Evolutionary conservation across 306 rosid species (phyloP).

Genomic region (Prunus armeniaca): DNA sequence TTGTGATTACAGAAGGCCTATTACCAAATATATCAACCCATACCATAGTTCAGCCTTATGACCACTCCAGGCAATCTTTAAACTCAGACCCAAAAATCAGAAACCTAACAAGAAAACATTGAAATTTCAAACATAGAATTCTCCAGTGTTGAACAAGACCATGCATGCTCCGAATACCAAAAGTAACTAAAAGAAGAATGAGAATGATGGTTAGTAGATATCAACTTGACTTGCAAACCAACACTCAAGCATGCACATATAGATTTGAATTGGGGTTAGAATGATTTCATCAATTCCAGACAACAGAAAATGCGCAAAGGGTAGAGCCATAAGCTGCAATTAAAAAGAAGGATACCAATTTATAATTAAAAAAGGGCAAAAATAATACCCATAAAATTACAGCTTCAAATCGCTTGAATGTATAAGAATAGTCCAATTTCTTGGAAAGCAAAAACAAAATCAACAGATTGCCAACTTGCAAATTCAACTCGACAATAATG

Average conservation of each 20-base stretch:
- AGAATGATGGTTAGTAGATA: not conserved
- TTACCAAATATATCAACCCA: constrained; percentile 4
- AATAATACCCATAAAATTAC: not conserved
- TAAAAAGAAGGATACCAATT: not conserved
- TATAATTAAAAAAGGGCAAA: not conserved
- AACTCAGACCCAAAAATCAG: constrained; percentile 2
- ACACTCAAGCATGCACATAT: not conserved
- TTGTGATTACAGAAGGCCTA: constrained; percentile 24
- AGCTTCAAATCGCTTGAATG: not conserved
- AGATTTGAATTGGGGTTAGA: not conserved
- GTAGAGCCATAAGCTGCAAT: not conserved
- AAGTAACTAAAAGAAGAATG: not conserved
- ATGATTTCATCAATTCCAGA: not conserved
- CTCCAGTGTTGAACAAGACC: not conserved
- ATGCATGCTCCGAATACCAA: not conserved
- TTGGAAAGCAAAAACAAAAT: not conserved
- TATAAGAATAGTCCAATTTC: not conserved
- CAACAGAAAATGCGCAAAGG: not conserved
- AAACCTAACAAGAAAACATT: not conserved
- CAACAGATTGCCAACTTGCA: not conserved
- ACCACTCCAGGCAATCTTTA: constrained; percentile 1
- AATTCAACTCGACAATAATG: not conserved
- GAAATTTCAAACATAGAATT: not conserved
- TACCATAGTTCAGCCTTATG: constrained; percentile 13
- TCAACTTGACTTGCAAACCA: not conserved